Percentiles rank a stretch among this genome's conserved stretches.
Evolutionary conservation across 164 flowering plant genomes (phyloP).

Genomic region (Kalanchoe fedtschenkoi): DNA sequence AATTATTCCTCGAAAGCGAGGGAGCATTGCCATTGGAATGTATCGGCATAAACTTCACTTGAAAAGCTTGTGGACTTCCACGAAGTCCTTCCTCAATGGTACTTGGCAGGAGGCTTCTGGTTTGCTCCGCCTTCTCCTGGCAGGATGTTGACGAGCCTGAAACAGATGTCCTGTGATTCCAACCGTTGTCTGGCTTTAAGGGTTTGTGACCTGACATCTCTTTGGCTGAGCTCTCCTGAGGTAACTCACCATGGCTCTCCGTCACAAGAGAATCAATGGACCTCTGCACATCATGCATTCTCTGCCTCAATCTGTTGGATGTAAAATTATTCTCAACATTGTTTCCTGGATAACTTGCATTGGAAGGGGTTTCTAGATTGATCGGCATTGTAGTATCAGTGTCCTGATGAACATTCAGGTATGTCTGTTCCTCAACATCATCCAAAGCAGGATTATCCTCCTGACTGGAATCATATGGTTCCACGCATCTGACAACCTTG

Average conservation of each 20-base stretch:
- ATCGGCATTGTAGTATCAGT: slow-evolving; percentile 8
- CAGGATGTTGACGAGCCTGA: slow-evolving; percentile 21
- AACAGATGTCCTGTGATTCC: slow-evolving; percentile 29
- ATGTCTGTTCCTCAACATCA: slow-evolving; percentile 14
- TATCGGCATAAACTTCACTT: slow-evolving; percentile 20
- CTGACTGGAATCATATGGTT: slow-evolving; percentile 26
- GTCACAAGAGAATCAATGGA: slow-evolving; percentile 28
- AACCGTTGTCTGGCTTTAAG: slow-evolving; percentile 24
- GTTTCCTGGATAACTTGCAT: slow-evolving; percentile 11
- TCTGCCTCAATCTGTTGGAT: slow-evolving; percentile 22
- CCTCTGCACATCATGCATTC: slow-evolving; percentile 22
- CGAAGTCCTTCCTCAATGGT: slow-evolving; percentile 29
- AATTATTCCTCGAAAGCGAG: slow-evolving; percentile 33
- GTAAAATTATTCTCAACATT: slow-evolving; percentile 16
- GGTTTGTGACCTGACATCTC: slow-evolving; percentile 19
- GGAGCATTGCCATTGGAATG: slow-evolving; percentile 14
- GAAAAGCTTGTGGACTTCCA: slow-evolving; percentile 38
- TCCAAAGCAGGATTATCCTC: slow-evolving; percentile 13
- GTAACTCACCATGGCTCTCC: slow-evolving; percentile 20
- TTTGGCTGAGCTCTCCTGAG: slow-evolving; percentile 12
- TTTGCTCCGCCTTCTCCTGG: slow-evolving; percentile 18
- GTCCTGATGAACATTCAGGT: slow-evolving; percentile 7
- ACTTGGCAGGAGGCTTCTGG: slow-evolving; percentile 34
- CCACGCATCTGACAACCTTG: slow-evolving; percentile 58
- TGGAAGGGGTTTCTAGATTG: slow-evolving; percentile 7